phyloP scores from a whole-genome alignment of 768 basidiomycete genomes.

The Phanerochaete carnosa region DNA sequence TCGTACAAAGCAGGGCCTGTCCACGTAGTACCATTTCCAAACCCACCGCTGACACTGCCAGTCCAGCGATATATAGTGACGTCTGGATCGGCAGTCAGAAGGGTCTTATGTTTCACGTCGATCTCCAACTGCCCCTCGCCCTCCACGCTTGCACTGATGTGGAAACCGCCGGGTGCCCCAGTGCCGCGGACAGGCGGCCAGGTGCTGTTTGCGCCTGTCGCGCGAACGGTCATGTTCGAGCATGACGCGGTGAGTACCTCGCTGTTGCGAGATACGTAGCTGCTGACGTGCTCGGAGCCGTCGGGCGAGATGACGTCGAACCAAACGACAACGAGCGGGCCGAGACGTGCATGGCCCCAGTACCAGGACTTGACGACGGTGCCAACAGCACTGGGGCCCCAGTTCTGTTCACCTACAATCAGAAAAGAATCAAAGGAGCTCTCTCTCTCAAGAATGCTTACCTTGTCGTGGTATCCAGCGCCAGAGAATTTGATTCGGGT shows the following conservation, averaged over 20 bases:
- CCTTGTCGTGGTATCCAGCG: slow-evolving; percentile 13
- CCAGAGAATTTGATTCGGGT: slow-evolving; percentile 10
- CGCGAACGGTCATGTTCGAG: slow-evolving; percentile 2
- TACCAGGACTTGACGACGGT: slow-evolving; percentile 10
- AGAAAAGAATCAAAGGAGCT: neutral
- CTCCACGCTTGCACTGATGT: neutral
- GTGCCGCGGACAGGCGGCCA: slow-evolving; percentile 6
- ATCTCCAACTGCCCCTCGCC: neutral
- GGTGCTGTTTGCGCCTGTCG: neutral
- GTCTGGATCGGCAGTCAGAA: neutral
- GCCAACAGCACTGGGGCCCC: slow-evolving; percentile 1
- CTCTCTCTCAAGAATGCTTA: neutral
- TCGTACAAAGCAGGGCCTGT: slow-evolving; percentile 7
- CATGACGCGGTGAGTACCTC: slow-evolving; percentile 5
- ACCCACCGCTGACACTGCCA: slow-evolving; percentile 6
- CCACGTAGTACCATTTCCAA: neutral
- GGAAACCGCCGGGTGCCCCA: slow-evolving; percentile 4
- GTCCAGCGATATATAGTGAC: slow-evolving; percentile 5
- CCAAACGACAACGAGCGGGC: slow-evolving; percentile 12
- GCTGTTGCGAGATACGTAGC: slow-evolving; percentile 4
- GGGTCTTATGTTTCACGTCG: neutral
- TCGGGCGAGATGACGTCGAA: slow-evolving; percentile 8
- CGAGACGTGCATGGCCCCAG: slow-evolving; percentile 13
- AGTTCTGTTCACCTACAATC: slow-evolving; percentile 2
- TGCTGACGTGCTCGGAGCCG: slow-evolving; percentile 9